Conservation (phyloP, 257 asterid genomes). For the Solanum clarkiae region DNA sequence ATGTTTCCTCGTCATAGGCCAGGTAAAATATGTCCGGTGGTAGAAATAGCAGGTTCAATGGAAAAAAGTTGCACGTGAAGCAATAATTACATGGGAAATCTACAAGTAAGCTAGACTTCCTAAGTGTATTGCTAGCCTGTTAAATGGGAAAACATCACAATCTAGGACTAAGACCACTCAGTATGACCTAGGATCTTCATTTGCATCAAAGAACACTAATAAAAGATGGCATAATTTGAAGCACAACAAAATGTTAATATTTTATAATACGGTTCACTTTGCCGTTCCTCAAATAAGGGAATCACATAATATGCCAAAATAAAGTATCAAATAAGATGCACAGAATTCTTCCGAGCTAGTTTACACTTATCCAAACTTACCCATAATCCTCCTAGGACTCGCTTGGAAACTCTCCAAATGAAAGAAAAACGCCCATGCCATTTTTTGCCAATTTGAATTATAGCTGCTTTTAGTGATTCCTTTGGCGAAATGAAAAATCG, state of each 20-base stretch:
- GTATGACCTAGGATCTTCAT: not conserved
- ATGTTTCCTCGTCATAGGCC: not conserved
- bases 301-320: not conserved
- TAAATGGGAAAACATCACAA: not conserved
- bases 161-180: not conserved
- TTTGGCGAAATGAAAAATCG: conserved; percentile 57
- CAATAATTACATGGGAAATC: not conserved
- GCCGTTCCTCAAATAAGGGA: not conserved
- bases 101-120: not conserved
- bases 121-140: not conserved
- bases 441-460: conserved; percentile 55
- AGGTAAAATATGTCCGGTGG: not conserved
- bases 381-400: conserved; percentile 86
- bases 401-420: conserved; percentile 55
- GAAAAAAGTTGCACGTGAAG: not conserved
- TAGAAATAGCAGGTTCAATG: not conserved
- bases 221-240: not conserved
- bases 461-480: conserved; percentile 78
- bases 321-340: not conserved
- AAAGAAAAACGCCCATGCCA: conserved; percentile 85
- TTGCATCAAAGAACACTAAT: not conserved
- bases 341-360: not conserved
- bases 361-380: conserved; percentile 28
- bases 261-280: not conserved
- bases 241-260: not conserved